Conservation (phyloP, 768 basidiomycete genomes). For the Tricholoma matsutake region DNA sequence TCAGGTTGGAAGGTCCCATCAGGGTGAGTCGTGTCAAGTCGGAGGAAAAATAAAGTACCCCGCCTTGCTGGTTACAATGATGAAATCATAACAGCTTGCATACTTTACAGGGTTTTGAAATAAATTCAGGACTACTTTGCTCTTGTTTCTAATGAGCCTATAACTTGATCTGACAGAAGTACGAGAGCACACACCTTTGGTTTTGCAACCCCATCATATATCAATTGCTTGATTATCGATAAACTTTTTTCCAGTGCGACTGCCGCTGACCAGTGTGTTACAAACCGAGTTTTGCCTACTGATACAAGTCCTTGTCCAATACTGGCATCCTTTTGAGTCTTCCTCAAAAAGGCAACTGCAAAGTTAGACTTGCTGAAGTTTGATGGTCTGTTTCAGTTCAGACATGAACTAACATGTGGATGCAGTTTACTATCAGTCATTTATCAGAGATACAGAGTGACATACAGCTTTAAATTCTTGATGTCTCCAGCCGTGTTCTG, state of each 20-base stretch:
- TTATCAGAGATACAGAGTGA: background rate
- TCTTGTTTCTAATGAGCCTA: background rate
- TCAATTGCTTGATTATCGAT: background rate
- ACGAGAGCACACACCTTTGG: background rate
- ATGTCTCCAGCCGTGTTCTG: background rate
- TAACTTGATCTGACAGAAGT: background rate
- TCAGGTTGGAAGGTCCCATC: too few relatives aligned
- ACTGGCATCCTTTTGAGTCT: constrained; percentile 8
- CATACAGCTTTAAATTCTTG: background rate
- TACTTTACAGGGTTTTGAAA: background rate
- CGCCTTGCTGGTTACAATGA: too few relatives aligned
- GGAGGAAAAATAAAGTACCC: too few relatives aligned
- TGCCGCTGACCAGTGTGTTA: constrained; percentile 7
- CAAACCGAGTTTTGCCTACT: constrained; percentile 26
- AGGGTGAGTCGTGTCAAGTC: too few relatives aligned
- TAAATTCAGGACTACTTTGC: background rate
- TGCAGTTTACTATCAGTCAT: background rate
- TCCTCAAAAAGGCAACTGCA: constrained; percentile 8
- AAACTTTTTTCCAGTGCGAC: constrained; percentile 14
- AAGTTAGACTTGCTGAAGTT: background rate
- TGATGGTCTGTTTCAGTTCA: background rate
- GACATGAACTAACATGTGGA: background rate
- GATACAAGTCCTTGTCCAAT: constrained; percentile 17
- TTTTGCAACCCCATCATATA: background rate
- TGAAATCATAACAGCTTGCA: too few relatives aligned